phyloP scores from a whole-genome alignment of 495 filamentous ascomycete genomes.

The Rhizodiscina lignyota region DNA sequence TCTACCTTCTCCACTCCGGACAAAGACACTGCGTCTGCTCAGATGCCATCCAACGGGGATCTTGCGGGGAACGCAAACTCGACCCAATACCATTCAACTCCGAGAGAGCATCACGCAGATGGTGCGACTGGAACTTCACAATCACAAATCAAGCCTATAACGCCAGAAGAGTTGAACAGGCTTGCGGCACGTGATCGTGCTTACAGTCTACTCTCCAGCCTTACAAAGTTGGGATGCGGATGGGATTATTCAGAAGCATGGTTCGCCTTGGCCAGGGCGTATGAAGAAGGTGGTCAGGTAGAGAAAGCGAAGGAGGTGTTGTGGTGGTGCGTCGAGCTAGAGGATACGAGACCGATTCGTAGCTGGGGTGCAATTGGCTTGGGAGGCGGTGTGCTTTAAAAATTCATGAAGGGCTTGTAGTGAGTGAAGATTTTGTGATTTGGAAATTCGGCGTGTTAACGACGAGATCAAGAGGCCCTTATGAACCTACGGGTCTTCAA shows the following conservation, averaged over 20 bases:
- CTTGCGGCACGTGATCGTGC: conserved; percentile 79
- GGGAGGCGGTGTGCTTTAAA: conserved; percentile 41
- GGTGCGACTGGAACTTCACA: background rate
- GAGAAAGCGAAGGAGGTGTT: conserved; percentile 66
- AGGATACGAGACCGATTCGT: conserved; percentile 46
- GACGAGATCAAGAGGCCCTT: background rate
- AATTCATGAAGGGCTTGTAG: too few relatives aligned
- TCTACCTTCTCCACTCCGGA: background rate
- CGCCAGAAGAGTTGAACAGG: conserved; percentile 50
- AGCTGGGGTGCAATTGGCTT: conserved; percentile 36
- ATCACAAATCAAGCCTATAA: too few relatives aligned
- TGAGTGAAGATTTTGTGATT: too few relatives aligned
- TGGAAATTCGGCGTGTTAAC: too few relatives aligned
- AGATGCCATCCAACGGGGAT: too few relatives aligned
- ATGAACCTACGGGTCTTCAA: too few relatives aligned
- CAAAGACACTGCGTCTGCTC: background rate
- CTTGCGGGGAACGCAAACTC: too few relatives aligned
- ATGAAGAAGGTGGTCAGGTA: conserved; percentile 66
- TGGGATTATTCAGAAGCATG: conserved; percentile 95
- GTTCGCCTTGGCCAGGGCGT: conserved; percentile 70
- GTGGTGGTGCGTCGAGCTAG: conserved; percentile 64
- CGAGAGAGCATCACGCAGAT: background rate
- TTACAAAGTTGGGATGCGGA: conserved; percentile 72
- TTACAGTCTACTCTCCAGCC: conserved; percentile 56
- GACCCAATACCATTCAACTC: too few relatives aligned